These are phyloP conservation scores for Boletus tomentosulus DNA, from an alignment of 768 basidiomycete genomes.

Conservation along the genomic window DNA sequence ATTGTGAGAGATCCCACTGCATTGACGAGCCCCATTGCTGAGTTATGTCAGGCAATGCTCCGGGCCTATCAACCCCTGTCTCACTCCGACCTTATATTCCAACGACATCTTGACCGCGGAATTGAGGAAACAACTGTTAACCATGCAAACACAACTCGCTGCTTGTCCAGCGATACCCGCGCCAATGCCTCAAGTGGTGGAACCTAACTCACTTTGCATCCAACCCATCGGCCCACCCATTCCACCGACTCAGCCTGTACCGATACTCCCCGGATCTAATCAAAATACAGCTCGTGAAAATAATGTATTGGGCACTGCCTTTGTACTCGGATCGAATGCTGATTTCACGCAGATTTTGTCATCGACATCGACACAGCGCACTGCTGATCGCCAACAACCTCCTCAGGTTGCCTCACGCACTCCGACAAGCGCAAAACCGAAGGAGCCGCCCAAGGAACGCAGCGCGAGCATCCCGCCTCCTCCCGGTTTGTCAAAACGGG, in stretches of 20 bases:
- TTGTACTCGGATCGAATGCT: neutral
- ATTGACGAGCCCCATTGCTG: neutral
- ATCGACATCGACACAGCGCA: slow-evolving; percentile 2
- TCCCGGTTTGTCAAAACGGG: slow-evolving; percentile 1
- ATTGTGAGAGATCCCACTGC: neutral
- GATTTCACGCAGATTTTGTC: slow-evolving; percentile 5
- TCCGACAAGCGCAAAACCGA: neutral
- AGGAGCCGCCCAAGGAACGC: neutral
- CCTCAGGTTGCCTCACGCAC: neutral
- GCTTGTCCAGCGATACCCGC: neutral
- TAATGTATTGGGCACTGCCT: slow-evolving; percentile 1
- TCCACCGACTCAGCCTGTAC: neutral
- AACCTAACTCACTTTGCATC: neutral
- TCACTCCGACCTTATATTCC: neutral
- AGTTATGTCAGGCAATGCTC: slow-evolving; percentile 8
- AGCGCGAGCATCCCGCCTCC: neutral
- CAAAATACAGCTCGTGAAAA: neutral
- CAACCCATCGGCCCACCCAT: slow-evolving; percentile 2
- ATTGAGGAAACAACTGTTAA: neutral
- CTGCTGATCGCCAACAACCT: neutral
- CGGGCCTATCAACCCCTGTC: neutral
- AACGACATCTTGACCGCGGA: neutral
- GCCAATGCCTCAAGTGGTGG: slow-evolving; percentile 1
- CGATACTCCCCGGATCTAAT: neutral
- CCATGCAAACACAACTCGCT: neutral